Conservation (phyloP, 768 basidiomycete species). For the Lentinula sp. region DNA sequence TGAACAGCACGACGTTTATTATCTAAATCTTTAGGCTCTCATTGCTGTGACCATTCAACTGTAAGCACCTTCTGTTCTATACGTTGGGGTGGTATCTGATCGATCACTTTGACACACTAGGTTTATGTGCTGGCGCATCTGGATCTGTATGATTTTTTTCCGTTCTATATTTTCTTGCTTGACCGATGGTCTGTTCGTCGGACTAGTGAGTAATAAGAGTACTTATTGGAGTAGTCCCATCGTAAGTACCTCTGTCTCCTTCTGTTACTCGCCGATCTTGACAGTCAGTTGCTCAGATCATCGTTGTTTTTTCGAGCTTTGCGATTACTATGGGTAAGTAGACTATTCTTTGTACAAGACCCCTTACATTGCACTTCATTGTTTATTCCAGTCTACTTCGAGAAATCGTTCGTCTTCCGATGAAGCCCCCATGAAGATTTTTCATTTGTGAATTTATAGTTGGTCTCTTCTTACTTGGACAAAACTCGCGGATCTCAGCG, state of each 20-base stretch:
- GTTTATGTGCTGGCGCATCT: constrained; percentile 4
- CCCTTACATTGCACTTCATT: neutral
- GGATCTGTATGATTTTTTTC: neutral
- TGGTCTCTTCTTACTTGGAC: constrained; percentile 1
- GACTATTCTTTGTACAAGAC: neutral
- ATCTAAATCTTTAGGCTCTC: neutral
- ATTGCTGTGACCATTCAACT: neutral
- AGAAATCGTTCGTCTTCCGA: neutral
- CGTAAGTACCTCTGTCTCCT: neutral
- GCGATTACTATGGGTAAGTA: neutral
- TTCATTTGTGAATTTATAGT: neutral
- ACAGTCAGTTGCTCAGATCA: neutral
- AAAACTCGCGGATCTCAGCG: neutral
- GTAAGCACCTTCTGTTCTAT: neutral
- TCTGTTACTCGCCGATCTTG: neutral
- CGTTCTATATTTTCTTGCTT: neutral
- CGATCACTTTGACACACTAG: neutral
- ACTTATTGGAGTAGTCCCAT: neutral
- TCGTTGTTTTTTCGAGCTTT: neutral
- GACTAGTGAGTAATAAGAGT: constrained; percentile 1
- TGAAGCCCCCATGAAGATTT: neutral
- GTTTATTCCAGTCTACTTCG: neutral
- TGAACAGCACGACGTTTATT: neutral
- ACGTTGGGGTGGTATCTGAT: neutral
- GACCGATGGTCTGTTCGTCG: neutral